phyloP scores from a whole-genome alignment of 768 basidiomycete species.

The Lactifluus pinguis region DNA sequence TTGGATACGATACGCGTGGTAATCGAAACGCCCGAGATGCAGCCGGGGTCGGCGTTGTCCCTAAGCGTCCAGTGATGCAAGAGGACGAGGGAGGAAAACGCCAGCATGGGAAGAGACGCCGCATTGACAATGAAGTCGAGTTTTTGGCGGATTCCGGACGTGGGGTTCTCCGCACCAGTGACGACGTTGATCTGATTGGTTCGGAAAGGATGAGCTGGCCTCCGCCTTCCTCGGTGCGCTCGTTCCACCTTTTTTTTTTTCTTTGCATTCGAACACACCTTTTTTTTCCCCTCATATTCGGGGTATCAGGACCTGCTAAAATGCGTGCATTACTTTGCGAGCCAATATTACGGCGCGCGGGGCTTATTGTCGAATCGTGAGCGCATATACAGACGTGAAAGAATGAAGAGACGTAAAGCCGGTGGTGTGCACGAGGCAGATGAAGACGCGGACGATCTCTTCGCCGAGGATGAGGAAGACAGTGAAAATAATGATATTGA shows the following conservation, averaged over 20 bases:
- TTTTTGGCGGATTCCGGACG: constrained; percentile 1
- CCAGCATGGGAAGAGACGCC: not conserved
- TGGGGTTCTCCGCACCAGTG: not conserved
- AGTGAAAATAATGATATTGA: not conserved
- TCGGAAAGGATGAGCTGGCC: not conserved
- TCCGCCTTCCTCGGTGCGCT: constrained; percentile 45
- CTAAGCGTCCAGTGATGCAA: constrained; percentile 22
- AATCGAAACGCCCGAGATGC: constrained; percentile 66
- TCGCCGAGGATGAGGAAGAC: constrained; percentile 11
- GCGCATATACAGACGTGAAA: constrained; percentile 35
- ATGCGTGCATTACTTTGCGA: constrained; percentile 42
- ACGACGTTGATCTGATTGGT: not conserved
- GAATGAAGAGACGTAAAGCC: constrained; percentile 26
- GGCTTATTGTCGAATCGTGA: constrained; percentile 49
- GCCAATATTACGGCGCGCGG: constrained; percentile 49
- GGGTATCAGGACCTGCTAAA: constrained; percentile 41
- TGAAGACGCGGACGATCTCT: constrained; percentile 13
- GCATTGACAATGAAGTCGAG: constrained; percentile 8
- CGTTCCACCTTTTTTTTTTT: not conserved
- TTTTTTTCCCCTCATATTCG: not conserved
- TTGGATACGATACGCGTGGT: constrained; percentile 39
- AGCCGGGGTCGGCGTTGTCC: constrained; percentile 40
- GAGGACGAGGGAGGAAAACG: constrained; percentile 22
- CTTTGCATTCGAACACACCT: not conserved
- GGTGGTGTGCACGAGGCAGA: constrained; percentile 8